Base-by-base conservation (phyloP, 495 filamentous ascomycete genomes). In the Margaritispora aquatica region DNA sequence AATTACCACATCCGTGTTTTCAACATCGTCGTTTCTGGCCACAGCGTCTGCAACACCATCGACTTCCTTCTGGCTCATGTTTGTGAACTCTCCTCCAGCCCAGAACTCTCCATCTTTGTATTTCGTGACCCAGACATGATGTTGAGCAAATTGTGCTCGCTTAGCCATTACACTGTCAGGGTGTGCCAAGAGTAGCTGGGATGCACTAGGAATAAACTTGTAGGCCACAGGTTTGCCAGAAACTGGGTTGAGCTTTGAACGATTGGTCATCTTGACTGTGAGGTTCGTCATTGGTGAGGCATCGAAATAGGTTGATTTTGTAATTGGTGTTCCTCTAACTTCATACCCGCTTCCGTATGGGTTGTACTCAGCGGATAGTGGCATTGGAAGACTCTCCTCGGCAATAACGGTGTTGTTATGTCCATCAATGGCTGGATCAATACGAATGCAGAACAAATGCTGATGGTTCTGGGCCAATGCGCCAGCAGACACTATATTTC, bases 361-460 rank as follows among this genome's bases (percentile, higher is more conserved):
- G 71, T 96, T 96, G 56, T 85, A 83, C 4, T 80, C 77, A 11
- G 67, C 70, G 15, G 83, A 83, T 46, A 88, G 80, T n/a, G 88
- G 86, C 72, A 91, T 82, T 0, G 88, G 75, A 36, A 88, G 77
- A 9, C 85, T 82, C 63, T 91, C 88, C 55, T 90, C 85, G 62
- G 81, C 82, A 31, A 85, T 80, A 23, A 90, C 67, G 1, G 83
- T 80, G 66, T 92, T 92, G 52, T 77, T 73, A 63, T 84, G 80
- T 1, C 90, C 92, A 61, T 89, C 90, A 58, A 96, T 79, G 21
- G 82, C 80, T 10, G 92, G 91, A 70, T 96, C 90, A n/a, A 96
- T 78, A 8, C 92, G 87, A 1, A 96, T 82, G 1, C 86, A 89
- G 72, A 96, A 94, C 69, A 96, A 87, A 72, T 96, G 92, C 65